Evolutionary conservation across 768 basidiomycete genomes (phyloP), one percentile per base, ranked within the genome.

Genomic region (Hericium alpestre): DNA sequence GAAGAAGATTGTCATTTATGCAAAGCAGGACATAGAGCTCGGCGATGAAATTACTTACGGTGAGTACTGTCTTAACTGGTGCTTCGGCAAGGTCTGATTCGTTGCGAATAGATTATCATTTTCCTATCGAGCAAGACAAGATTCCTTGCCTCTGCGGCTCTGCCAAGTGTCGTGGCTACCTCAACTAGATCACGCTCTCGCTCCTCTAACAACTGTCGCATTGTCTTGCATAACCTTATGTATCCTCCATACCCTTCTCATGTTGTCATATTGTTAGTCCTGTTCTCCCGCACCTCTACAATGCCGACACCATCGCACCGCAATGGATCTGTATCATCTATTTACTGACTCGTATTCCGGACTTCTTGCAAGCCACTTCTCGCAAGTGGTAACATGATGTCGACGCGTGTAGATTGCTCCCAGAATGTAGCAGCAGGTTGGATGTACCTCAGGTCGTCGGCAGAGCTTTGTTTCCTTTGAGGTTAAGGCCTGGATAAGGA

Each of bases 1-100:
- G 73, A 93, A 93, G 79, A 93, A 96, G 80, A 99, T 99, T 65
- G 96, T 99, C 67, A 99, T 99, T 54, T 99, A 99, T 69, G 96
- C 96, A 37, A 96, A 97, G 72, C 83, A 90, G 64, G 90, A 90
- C 63, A 93, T 99, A 65, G 88, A 95, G 63, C 83, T 94, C 22
- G 96, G 96, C 53, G 93, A 96, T 66, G 96, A 99, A 74, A 95
- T 98, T 66, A 96, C 94, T 54, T 95, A 96, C 73, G 91, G 90
- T 91, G 63, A 56, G 85, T 74, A n/a, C n/a, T 47, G n/a, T 9
- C 18, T 4, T n/a, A 2, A n/a, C 6, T 25, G 38, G 39, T 25
- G n/a, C 54, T 15, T 32, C 25, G 4, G 10, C 52, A 11, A 47
- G 12, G 47, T 5, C 38, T 56, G 55, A 52, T 53, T 22, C 38